These are phyloP conservation scores for Lentinus brumalis DNA, from an alignment of 768 basidiomycete species.

Conservation along the genomic window DNA sequence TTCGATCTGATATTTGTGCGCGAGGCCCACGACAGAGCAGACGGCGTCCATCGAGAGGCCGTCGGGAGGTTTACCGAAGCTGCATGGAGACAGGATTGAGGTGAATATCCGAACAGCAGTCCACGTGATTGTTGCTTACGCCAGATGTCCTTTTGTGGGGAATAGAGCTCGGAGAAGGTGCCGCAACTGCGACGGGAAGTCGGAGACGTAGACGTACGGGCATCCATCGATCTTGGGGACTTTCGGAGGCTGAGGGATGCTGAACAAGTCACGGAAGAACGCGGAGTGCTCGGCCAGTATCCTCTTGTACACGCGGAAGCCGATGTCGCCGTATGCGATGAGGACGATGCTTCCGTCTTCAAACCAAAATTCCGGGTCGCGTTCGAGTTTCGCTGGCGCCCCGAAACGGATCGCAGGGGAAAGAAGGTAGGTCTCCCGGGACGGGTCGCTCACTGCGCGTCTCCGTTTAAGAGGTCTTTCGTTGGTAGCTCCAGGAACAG, in stretches of 20 bases:
- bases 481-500: too few relatives aligned
- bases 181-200: background rate
- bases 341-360: slow-evolving; percentile 21
- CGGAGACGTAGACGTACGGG: background rate
- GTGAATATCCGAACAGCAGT: background rate
- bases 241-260: slow-evolving; percentile 1
- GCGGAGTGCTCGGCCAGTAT: slow-evolving; percentile 13
- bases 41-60: background rate
- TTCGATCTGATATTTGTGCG: slow-evolving; percentile 21
- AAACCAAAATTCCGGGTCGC: slow-evolving; percentile 12
- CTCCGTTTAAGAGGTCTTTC: too few relatives aligned
- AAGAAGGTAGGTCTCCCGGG: too few relatives aligned
- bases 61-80: background rate
- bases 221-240: background rate
- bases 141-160: background rate
- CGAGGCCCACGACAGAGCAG: background rate
- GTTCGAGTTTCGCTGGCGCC: background rate
- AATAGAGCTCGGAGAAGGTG: background rate
- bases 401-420: too few relatives aligned
- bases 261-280: slow-evolving; percentile 17
- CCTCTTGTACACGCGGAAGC: slow-evolving; percentile 10
- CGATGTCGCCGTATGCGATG: background rate
- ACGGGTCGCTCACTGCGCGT: too few relatives aligned
- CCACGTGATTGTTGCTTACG: background rate
- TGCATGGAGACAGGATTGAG: background rate